Evolutionary conservation across 2,329 filamentous ascomycete species (phyloP), one percentile per base, ranked within the genome.

Genomic region (Chlorencoelia australis): DNA sequence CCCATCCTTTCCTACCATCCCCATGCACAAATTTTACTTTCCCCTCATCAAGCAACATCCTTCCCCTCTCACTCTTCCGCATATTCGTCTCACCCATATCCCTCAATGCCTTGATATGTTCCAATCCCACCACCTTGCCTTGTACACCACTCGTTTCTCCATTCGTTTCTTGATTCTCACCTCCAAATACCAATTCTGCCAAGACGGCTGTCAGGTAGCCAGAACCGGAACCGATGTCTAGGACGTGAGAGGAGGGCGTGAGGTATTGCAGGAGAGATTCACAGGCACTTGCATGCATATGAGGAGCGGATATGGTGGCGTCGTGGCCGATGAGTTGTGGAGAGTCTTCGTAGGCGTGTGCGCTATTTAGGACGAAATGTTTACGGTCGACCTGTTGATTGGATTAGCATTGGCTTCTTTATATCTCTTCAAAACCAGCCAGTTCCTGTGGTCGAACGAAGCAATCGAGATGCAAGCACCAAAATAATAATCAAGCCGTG

Each of bases 181-280:
- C 8, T 10, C 29, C n/a, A 17, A 32, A 42, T 10, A 48, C 48
- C 44, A 41, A 52, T 55, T 89, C 82, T 0, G 87, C 88, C 6
- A 96, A 61, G 0, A 95, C 77, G 51, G 93, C 86, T 4, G 87
- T 94, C 9, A 98, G 65, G 55, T 95, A 96, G 0, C 83, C 83
- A 2, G 74, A 81, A 0, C 83, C 83, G 30, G 74, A 80, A 2
- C 83, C 83, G 41, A 89, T 70, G 51, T 89, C 83, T 2, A 89
- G 67, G 1, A 85, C 66, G 47, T 81, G 61, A 5, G 43, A 40
- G 3, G 48, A 46, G 9, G 73, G 69, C 2, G 64, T 55, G 6
- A 82, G 64, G 54, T 64, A 69, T 1, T 69, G 62, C 24, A 81
- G 67, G 15, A 83, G 66, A 5, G 71, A 69, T 54, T 81, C 75